Evolutionary conservation across 1,139 yeast species (phyloP).

Genomic region (Sugiyamaella castrensis): DNA sequence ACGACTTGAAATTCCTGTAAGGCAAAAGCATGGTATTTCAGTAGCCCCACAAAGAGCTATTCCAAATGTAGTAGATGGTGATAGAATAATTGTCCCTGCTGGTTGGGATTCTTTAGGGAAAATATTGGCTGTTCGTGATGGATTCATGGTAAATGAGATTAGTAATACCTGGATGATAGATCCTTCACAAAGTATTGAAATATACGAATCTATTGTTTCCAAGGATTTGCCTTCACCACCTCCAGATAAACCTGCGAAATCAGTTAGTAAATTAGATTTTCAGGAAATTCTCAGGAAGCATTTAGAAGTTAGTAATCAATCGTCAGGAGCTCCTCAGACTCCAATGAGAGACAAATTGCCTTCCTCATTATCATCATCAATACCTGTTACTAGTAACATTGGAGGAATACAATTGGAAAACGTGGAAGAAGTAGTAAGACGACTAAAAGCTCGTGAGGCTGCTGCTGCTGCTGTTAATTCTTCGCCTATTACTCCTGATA

Average conservation of each 20-base stretch:
- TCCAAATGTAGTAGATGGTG: conserved; percentile 38
- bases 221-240: neutral
- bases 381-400: conserved; percentile 20
- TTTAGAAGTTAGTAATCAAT: conserved; percentile 23
- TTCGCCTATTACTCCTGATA: conserved; percentile 22
- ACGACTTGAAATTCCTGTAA: conserved; percentile 26
- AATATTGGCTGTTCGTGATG: conserved; percentile 34
- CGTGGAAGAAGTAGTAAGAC: conserved; percentile 31
- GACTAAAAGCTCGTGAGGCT: conserved; percentile 29
- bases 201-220: conserved; percentile 1
- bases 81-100: conserved; percentile 44
- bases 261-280: conserved; percentile 23
- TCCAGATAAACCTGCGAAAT: neutral
- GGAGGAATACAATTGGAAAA: conserved; percentile 35
- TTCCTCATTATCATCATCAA: neutral
- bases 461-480: conserved; percentile 3
- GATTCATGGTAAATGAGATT: conserved; percentile 27
- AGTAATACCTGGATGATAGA: conserved; percentile 20
- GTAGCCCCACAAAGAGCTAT: conserved; percentile 19
- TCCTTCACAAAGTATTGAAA: neutral
- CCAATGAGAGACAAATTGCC: neutral
- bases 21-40: conserved; percentile 5
- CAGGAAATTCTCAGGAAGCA: conserved; percentile 30
- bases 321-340: conserved; percentile 9
- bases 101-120: conserved; percentile 43